These are phyloP conservation scores for Magnusiomyces sp. DNA, from an alignment of 1,139 yeast species.

Conservation along the genomic window DNA sequence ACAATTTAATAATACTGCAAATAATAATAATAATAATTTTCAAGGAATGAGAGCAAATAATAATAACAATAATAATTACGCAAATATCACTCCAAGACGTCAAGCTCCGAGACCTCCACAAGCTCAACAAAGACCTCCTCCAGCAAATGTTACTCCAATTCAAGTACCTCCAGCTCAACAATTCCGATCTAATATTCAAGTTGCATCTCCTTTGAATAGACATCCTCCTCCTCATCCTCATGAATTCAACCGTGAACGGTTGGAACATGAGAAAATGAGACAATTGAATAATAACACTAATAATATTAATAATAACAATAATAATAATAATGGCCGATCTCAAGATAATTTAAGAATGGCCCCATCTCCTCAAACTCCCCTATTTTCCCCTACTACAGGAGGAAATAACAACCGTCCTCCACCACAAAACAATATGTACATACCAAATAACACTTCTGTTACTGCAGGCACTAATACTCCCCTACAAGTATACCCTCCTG, in stretches of 20 bases:
- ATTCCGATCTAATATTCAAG: neutral
- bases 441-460: neutral
- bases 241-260: conserved; percentile 3
- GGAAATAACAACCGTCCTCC: too few relatives aligned
- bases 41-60: conserved; percentile 15
- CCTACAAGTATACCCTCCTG: conserved; percentile 3
- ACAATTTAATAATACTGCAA: neutral
- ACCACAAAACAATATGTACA: too few relatives aligned
- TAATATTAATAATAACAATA: neutral
- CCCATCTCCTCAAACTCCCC: too few relatives aligned
- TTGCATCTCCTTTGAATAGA: neutral
- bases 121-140: conserved; percentile 6
- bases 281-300: too few relatives aligned
- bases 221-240: conserved; percentile 3
- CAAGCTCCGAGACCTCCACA: conserved; percentile 22
- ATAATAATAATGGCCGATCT: neutral
- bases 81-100: conserved; percentile 25
- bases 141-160: conserved; percentile 1
- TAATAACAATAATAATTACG: conserved; percentile 23
- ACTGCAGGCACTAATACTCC: neutral
- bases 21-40: conserved; percentile 1
- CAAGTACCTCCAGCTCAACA: neutral
- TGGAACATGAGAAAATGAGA: too few relatives aligned
- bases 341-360: too few relatives aligned
- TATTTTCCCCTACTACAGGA: too few relatives aligned